phyloP scores from a whole-genome alignment of 2,329 filamentous ascomycete species.

The Penicillium sp. region DNA sequence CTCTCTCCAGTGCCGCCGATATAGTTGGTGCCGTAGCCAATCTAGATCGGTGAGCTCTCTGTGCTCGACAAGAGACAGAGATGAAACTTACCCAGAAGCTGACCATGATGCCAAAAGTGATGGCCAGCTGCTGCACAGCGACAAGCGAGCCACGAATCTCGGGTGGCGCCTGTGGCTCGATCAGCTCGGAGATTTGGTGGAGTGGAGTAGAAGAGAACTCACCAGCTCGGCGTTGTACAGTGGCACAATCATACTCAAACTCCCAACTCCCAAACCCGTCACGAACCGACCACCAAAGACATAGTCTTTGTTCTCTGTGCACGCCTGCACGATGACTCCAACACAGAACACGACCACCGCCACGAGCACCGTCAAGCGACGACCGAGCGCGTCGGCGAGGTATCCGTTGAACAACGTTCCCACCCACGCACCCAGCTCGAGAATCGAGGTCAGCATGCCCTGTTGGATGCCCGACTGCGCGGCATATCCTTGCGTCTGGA shows the following conservation, averaged over 20 bases:
- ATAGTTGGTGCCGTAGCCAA: constrained; percentile 54
- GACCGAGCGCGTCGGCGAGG: constrained; percentile 37
- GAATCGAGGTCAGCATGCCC: constrained; percentile 41
- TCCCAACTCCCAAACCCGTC: constrained; percentile 45
- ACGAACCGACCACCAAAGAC: constrained; percentile 43
- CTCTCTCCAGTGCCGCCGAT: constrained; percentile 60
- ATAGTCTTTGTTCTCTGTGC: constrained; percentile 29
- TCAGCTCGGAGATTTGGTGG: constrained; percentile 2
- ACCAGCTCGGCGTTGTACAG: constrained; percentile 41
- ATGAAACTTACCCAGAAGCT: constrained; percentile 37
- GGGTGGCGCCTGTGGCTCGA: constrained; percentile 34
- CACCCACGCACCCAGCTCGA: constrained; percentile 42
- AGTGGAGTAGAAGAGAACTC: not conserved
- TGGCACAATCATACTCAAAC: constrained; percentile 43
- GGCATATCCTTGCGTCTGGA: constrained; percentile 31
- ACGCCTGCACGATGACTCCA: constrained; percentile 40
- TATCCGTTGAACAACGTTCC: constrained; percentile 40
- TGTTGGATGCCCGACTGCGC: constrained; percentile 26
- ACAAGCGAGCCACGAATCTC: constrained; percentile 45
- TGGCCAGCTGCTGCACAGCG: constrained; percentile 44
- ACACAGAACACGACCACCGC: constrained; percentile 37
- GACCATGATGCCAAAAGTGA: constrained; percentile 47
- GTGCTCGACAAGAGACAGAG: not conserved
- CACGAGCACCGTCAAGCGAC: constrained; percentile 34
- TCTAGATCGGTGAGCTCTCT: constrained; percentile 27